Conservation (phyloP, 306 rosid genomes). For the Sophora flavescens region DNA sequence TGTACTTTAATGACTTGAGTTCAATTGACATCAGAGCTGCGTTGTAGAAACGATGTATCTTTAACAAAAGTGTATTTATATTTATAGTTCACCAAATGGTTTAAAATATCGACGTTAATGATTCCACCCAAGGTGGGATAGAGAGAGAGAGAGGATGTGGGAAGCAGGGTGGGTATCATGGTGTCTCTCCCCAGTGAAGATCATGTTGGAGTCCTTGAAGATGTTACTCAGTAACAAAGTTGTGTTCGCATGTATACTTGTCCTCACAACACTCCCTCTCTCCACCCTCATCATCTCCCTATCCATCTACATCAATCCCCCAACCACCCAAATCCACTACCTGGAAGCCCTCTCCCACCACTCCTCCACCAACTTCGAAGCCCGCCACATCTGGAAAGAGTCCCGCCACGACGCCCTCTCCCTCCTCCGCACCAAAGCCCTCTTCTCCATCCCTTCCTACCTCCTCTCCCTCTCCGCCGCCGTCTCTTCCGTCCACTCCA, state of each 20-base stretch:
- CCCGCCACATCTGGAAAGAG: conserved; percentile 76
- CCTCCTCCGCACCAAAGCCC: conserved; percentile 62
- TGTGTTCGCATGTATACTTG: conserved; percentile 56
- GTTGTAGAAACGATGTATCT: neutral
- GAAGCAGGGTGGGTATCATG: conserved; percentile 33
- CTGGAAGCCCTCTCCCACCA: conserved; percentile 73
- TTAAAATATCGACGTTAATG: neutral
- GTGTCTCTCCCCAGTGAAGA: conserved; percentile 39
- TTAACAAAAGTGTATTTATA: neutral
- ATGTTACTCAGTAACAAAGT: conserved; percentile 55
- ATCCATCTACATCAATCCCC: conserved; percentile 57
- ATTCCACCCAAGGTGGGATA: neutral
- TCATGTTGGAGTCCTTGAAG: conserved; percentile 53
- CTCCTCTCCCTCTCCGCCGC: conserved; percentile 73
- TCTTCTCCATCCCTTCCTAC: conserved; percentile 63
- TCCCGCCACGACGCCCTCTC: conserved; percentile 71
- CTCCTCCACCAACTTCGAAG: conserved; percentile 75
- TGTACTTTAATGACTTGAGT: neutral
- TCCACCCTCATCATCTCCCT: conserved; percentile 61
- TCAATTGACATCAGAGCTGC: neutral
- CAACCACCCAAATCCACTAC: conserved; percentile 58
- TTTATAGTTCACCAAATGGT: neutral
- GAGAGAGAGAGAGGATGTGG: conserved; percentile 43
- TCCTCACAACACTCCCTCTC: conserved; percentile 67
- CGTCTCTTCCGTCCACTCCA: conserved; percentile 60